phyloP scores from a whole-genome alignment of 2,329 filamentous ascomycete genomes.

The Byssothecium circinans region DNA sequence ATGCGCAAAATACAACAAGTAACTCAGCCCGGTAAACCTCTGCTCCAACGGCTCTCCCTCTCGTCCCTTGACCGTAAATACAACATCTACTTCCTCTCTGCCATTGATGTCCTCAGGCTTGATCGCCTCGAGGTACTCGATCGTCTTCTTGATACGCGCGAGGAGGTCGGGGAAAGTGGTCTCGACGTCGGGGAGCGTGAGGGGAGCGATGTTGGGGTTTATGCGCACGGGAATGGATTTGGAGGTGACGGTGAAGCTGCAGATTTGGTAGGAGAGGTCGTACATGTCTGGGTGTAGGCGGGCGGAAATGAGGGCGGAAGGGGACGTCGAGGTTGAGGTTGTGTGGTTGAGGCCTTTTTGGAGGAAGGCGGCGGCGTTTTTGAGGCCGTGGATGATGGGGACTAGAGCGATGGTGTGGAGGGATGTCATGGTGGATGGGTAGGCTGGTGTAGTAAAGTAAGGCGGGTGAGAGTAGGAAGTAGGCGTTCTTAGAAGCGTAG shows the following conservation, averaged over 20 bases:
- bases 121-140: constrained; percentile 51
- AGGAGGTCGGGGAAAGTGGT: constrained; percentile 55
- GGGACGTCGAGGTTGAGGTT: constrained; percentile 41
- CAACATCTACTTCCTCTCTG: constrained; percentile 46
- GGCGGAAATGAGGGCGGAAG: constrained; percentile 44
- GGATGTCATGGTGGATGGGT: constrained; percentile 19
- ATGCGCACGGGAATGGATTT: constrained; percentile 47
- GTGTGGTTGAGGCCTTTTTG: constrained; percentile 48
- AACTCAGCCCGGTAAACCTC: constrained; percentile 50
- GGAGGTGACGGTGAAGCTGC: constrained; percentile 46
- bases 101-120: constrained; percentile 49
- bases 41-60: constrained; percentile 32
- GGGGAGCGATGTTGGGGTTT: constrained; percentile 35
- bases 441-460: background rate
- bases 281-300: constrained; percentile 54
- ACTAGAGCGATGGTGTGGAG: constrained; percentile 45
- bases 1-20: constrained; percentile 53
- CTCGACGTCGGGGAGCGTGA: constrained; percentile 47
- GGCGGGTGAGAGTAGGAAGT: background rate
- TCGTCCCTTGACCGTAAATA: constrained; percentile 28
- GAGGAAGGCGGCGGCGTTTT: constrained; percentile 48
- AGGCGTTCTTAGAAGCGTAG: background rate
- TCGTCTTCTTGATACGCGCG: constrained; percentile 50
- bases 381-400: constrained; percentile 48
- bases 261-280: constrained; percentile 54